phyloP scores from a whole-genome alignment of 2,329 filamentous ascomycete genomes.

The Aciculosporium take region DNA sequence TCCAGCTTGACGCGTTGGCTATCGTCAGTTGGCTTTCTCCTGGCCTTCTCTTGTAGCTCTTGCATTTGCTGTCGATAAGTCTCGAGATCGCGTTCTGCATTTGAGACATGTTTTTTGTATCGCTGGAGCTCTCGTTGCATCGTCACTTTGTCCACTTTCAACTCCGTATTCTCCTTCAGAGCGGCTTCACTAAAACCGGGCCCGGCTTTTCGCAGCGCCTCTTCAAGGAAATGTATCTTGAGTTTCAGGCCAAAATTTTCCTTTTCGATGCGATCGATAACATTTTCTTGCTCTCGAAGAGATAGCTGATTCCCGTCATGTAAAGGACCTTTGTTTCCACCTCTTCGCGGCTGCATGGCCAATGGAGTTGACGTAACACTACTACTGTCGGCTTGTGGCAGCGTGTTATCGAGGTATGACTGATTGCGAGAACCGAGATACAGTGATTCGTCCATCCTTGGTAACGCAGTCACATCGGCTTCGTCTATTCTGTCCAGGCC shows the following conservation, averaged over 20 bases:
- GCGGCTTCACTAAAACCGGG: conserved; percentile 82
- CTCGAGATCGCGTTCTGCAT: conserved; percentile 77
- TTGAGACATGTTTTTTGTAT: conserved; percentile 70
- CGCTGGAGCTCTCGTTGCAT: conserved; percentile 77
- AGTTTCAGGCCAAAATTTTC: conserved; percentile 96
- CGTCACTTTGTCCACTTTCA: conserved; percentile 84
- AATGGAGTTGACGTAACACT: conserved; percentile 76
- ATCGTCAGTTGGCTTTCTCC: conserved; percentile 60
- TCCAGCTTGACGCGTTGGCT: conserved; percentile 48
- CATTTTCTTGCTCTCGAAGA: conserved; percentile 83
- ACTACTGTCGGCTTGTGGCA: conserved; percentile 63
- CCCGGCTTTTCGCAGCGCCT: conserved; percentile 73
- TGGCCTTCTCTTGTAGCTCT: conserved; percentile 70
- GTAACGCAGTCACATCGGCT: conserved; percentile 61
- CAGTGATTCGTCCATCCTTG: conserved; percentile 58
- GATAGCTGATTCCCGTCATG: conserved; percentile 85
- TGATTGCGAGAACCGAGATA: conserved; percentile 52
- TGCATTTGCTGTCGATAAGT: conserved; percentile 67
- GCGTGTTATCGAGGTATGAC: conserved; percentile 51
- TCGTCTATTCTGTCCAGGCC: conserved; percentile 52
- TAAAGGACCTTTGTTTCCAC: conserved; percentile 51
- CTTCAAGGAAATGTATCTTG: conserved; percentile 93
- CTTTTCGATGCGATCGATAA: conserved; percentile 93
- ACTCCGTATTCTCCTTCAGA: conserved; percentile 85
- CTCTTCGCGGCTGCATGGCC: conserved; percentile 49